phyloP scores from a whole-genome alignment of 75 land plant species.

The Chamaecyparis obtusa region DNA sequence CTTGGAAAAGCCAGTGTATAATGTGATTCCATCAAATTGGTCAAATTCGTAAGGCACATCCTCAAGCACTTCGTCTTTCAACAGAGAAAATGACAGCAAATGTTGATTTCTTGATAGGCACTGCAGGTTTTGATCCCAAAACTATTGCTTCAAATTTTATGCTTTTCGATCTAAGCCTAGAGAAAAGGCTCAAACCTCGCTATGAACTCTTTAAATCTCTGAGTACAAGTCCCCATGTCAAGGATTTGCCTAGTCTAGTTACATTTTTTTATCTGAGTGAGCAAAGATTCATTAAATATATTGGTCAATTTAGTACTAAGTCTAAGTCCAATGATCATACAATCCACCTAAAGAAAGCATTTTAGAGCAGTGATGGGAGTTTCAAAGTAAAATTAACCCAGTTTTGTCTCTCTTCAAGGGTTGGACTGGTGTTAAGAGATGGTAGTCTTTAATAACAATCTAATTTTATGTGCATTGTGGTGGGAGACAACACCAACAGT shows the following conservation, averaged over 20 bases:
- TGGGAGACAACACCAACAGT: no score
- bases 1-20: no score
- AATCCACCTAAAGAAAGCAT: no score
- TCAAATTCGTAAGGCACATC: conserved; percentile 15
- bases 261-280: neutral
- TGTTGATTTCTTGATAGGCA: conserved; percentile 27
- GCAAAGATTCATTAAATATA: neutral
- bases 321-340: no score
- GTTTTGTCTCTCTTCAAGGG: no score
- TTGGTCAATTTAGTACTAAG: neutral
- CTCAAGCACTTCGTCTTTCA: conserved; percentile 19
- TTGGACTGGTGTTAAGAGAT: no score
- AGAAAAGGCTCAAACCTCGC: conserved; percentile 30
- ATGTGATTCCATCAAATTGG: no score
- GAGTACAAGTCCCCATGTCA: neutral
- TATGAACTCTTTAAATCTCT: neutral
- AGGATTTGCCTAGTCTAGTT: neutral
- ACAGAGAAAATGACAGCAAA: conserved; percentile 34
- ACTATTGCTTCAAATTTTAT: conserved; percentile 13
- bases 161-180: conserved; percentile 19
- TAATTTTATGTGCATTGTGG: no score
- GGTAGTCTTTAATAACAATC: no score
- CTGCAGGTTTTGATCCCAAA: conserved; percentile 23
- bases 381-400: no score
- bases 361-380: no score